These are phyloP conservation scores for Coniochaeta sp. DNA, from an alignment of 2,329 filamentous ascomycete genomes.

Conservation along the genomic window DNA sequence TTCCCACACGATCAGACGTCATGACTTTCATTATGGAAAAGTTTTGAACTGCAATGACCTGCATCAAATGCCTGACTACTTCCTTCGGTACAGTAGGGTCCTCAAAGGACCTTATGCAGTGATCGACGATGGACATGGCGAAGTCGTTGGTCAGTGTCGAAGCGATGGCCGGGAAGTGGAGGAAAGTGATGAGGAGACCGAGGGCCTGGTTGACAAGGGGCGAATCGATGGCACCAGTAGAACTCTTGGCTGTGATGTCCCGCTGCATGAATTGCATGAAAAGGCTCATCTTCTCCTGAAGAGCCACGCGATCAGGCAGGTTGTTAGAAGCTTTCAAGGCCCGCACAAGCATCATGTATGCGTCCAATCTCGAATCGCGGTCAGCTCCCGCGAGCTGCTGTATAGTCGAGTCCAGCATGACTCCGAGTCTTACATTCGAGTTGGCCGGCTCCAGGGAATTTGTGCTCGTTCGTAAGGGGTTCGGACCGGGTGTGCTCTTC, in stretches of 20 bases:
- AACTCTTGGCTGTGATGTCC: conserved; percentile 61
- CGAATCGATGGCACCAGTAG: conserved; percentile 51
- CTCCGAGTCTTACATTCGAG: conserved; percentile 51
- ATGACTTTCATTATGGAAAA: conserved; percentile 67
- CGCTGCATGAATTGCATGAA: conserved; percentile 78
- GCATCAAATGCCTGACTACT: conserved; percentile 70
- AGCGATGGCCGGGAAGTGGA: conserved; percentile 66
- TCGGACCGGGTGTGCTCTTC: conserved; percentile 55
- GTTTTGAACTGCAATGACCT: conserved; percentile 71
- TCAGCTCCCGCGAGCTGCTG: conserved; percentile 73
- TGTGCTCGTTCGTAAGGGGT: conserved; percentile 35
- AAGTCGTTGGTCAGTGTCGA: conserved; percentile 71
- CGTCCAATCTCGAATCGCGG: conserved; percentile 68
- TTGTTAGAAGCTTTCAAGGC: conserved; percentile 77
- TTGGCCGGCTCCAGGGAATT: conserved; percentile 30
- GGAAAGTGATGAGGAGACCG: conserved; percentile 68
- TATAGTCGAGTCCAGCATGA: conserved; percentile 79
- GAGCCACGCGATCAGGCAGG: conserved; percentile 64
- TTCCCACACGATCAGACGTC: conserved; percentile 61
- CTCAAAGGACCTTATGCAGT: conserved; percentile 67
- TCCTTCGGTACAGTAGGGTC: conserved; percentile 66
- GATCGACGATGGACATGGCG: conserved; percentile 70
- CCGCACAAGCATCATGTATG: conserved; percentile 73
- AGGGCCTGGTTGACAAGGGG: conserved; percentile 72
- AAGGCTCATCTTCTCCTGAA: conserved; percentile 68